phyloP scores from a whole-genome alignment of 2,329 filamentous ascomycete genomes.

The Rutstroemia sp. region DNA sequence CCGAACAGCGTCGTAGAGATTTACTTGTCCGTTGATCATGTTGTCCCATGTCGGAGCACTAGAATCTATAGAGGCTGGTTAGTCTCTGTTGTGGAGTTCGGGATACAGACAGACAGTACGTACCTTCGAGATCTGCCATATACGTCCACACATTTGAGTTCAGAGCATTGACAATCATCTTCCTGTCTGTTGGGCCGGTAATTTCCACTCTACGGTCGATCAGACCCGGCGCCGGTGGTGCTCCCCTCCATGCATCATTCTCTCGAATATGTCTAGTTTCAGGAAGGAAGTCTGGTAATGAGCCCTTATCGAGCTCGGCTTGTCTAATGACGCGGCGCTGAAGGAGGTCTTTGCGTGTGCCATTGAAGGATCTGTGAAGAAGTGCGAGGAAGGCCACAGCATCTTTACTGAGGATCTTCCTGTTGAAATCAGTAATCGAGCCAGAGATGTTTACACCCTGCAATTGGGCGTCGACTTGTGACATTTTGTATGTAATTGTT shows the following conservation, averaged over 20 bases:
- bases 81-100: slow-evolving; percentile 4
- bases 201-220: slow-evolving; percentile 95
- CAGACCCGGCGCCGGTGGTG: slow-evolving; percentile 82
- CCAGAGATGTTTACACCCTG: slow-evolving; percentile 85
- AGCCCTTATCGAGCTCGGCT: slow-evolving; percentile 84
- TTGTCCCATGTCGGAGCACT: slow-evolving; percentile 97
- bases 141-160: slow-evolving; percentile 98
- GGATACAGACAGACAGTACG: slow-evolving; percentile 20
- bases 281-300: slow-evolving; percentile 86
- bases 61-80: slow-evolving; percentile 56
- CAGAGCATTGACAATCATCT: slow-evolving; percentile 97
- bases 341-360: slow-evolving; percentile 77
- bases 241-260: slow-evolving; percentile 87
- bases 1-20: slow-evolving; percentile 93
- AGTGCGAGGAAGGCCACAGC: slow-evolving; percentile 89
- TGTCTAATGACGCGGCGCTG: slow-evolving; percentile 82
- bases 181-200: slow-evolving; percentile 91
- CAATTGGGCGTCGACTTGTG: slow-evolving; percentile 67
- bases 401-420: slow-evolving; percentile 86
- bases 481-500: slow-evolving; percentile 41
- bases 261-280: slow-evolving; percentile 95
- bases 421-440: slow-evolving; percentile 66
- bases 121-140: slow-evolving; percentile 98
- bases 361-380: slow-evolving; percentile 91
- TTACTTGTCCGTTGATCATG: slow-evolving; percentile 98